Conservation (phyloP, 768 basidiomycete genomes). For the Amanita pallidorosea region DNA sequence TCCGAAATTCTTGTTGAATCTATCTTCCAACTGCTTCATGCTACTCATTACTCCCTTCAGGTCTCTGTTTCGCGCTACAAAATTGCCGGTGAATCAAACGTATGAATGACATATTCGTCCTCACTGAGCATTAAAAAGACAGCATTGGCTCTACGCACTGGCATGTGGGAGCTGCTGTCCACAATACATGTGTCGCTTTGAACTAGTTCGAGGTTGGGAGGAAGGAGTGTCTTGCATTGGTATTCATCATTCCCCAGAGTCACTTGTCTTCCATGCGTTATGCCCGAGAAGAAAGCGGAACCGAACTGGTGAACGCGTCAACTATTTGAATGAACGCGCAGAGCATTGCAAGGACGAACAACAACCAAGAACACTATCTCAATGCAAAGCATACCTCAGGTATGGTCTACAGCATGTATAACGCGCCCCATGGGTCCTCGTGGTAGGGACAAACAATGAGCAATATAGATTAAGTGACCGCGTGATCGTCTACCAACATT, state of each 20-base stretch:
- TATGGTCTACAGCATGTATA: too few relatives aligned
- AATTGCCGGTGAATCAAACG: neutral
- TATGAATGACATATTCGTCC: neutral
- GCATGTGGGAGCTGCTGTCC: neutral
- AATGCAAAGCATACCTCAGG: too few relatives aligned
- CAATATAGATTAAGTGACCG: too few relatives aligned
- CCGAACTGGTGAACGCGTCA: neutral
- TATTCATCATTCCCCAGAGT: neutral
- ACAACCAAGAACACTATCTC: neutral
- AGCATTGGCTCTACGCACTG: neutral
- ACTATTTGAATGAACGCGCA: neutral
- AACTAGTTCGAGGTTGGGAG: neutral
- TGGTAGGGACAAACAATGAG: too few relatives aligned
- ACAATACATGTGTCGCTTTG: neutral
- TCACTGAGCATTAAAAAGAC: neutral
- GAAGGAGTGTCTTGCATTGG: neutral
- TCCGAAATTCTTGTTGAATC: conserved; percentile 79
- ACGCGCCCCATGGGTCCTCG: too few relatives aligned
- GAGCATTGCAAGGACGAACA: neutral
- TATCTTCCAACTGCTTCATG: conserved; percentile 73
- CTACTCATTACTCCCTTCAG: conserved; percentile 49
- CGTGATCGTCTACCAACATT: too few relatives aligned
- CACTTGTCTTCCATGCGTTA: neutral
- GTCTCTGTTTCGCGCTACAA: conserved; percentile 47
- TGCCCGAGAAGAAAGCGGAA: neutral